phyloP scores from a whole-genome alignment of 805 yeast species.

The Yamadazyma kitorensis region DNA sequence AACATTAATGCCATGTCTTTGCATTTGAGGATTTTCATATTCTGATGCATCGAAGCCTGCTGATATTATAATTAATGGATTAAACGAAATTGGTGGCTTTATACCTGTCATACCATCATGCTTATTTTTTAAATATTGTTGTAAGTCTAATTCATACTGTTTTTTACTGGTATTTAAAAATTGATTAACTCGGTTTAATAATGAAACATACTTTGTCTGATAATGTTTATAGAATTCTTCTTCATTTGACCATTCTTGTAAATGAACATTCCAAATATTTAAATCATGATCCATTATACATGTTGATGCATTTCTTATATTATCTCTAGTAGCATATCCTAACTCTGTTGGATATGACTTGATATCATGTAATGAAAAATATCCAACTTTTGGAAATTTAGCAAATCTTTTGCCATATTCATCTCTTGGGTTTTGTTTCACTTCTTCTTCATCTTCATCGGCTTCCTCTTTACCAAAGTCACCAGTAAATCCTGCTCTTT shows the following conservation, averaged over 20 bases:
- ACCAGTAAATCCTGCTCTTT: slow-evolving; percentile 58
- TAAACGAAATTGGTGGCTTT: slow-evolving; percentile 35
- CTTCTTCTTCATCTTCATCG: slow-evolving; percentile 29
- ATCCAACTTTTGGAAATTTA: slow-evolving; percentile 64
- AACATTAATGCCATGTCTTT: slow-evolving; percentile 75
- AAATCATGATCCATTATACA: slow-evolving; percentile 76
- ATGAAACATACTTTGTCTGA: slow-evolving; percentile 54
- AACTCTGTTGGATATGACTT: slow-evolving; percentile 82
- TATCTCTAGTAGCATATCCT: slow-evolving; percentile 71
- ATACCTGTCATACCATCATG: slow-evolving; percentile 22
- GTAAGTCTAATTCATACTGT: slow-evolving; percentile 38
- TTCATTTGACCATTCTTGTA: slow-evolving; percentile 59
- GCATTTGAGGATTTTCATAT: slow-evolving; percentile 80
- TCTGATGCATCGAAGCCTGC: slow-evolving; percentile 91
- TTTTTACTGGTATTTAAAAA: slow-evolving; percentile 51
- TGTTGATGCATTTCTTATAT: slow-evolving; percentile 71
- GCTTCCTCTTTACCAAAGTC: slow-evolving; percentile 49
- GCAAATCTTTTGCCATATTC: slow-evolving; percentile 48
- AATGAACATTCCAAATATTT: slow-evolving; percentile 81
- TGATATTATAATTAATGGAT: slow-evolving; percentile 63
- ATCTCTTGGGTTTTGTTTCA: slow-evolving; percentile 34
- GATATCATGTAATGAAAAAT: slow-evolving; percentile 80
- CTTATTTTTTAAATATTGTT: slow-evolving; percentile 20
- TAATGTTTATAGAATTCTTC: slow-evolving; percentile 67
- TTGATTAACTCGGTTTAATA: slow-evolving; percentile 65